Evolutionary conservation across 2,329 filamentous ascomycete genomes (phyloP).

Genomic region (Monosporascus sp.): DNA sequence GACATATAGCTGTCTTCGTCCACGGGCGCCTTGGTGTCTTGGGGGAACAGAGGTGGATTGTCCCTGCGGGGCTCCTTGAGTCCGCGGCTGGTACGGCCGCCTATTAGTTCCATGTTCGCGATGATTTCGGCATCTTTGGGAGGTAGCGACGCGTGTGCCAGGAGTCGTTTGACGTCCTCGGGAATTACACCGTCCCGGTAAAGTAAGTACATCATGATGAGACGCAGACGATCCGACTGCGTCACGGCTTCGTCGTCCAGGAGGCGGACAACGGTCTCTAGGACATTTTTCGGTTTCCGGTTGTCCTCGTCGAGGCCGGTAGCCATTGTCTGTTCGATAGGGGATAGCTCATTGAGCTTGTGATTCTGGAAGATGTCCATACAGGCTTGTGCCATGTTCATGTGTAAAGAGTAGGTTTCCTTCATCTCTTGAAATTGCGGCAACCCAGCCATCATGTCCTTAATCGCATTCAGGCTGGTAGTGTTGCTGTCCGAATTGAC

Average conservation of each 20-base stretch:
- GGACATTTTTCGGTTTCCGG: slow-evolving; percentile 82
- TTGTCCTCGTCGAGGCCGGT: slow-evolving; percentile 92
- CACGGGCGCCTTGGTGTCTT: slow-evolving; percentile 52
- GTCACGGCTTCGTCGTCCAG: slow-evolving; percentile 76
- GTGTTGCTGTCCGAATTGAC: slow-evolving; percentile 66
- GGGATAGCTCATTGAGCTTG: slow-evolving; percentile 82
- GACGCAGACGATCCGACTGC: slow-evolving; percentile 70
- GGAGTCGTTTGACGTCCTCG: slow-evolving; percentile 78
- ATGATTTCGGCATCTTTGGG: slow-evolving; percentile 68
- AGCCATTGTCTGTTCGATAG: slow-evolving; percentile 83
- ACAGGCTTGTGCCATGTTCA: slow-evolving; percentile 95
- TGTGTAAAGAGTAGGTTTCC: slow-evolving; percentile 86
- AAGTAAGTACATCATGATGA: slow-evolving; percentile 80
- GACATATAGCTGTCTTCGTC: slow-evolving; percentile 80
- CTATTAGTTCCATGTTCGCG: slow-evolving; percentile 75
- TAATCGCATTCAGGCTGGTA: slow-evolving; percentile 82
- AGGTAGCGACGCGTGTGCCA: slow-evolving; percentile 77
- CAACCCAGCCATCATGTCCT: slow-evolving; percentile 93
- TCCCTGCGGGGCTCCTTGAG: slow-evolving; percentile 73
- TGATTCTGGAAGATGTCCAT: slow-evolving; percentile 87
- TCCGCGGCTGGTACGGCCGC: slow-evolving; percentile 61
- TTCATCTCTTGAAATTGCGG: slow-evolving; percentile 96
- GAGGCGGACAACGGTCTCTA: slow-evolving; percentile 80
- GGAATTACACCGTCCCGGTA: slow-evolving; percentile 80
- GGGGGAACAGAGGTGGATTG: slow-evolving; percentile 65